Percentiles rank a stretch among this genome's conserved stretches.
phyloP scores from a whole-genome alignment of 2,329 filamentous ascomycete species.

The Aspergillus terreus region DNA sequence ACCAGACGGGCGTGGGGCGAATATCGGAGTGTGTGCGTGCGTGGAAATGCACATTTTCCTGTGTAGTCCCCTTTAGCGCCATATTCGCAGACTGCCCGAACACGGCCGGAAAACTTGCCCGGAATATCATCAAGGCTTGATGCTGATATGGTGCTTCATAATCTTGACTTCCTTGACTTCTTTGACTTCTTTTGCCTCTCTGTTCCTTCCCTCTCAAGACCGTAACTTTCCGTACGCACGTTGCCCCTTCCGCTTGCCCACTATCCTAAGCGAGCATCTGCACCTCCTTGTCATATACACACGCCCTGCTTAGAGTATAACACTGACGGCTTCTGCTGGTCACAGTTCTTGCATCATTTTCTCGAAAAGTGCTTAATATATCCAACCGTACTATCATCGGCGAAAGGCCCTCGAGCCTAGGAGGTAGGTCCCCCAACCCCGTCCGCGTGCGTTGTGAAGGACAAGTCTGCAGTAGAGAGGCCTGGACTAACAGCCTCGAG shows the following conservation, averaged over 20 bases:
- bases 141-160: background rate
- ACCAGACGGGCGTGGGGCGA: background rate
- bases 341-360: no score
- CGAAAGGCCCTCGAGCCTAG: background rate
- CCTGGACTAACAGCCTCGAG: constrained; percentile 1
- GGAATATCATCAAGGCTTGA: background rate
- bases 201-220: background rate
- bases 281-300: background rate
- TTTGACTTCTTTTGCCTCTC: background rate
- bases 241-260: constrained; percentile 2
- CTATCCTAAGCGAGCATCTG: background rate
- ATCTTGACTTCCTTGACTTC: background rate
- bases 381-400: background rate
- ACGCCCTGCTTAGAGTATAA: no score
- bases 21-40: constrained; percentile 1
- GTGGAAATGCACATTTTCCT: constrained; percentile 7
- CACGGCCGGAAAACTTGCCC: background rate
- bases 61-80: constrained; percentile 5
- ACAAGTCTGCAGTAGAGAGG: background rate
- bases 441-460: background rate
- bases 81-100: constrained; percentile 2
- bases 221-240: background rate
- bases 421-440: constrained; percentile 5
- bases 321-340: no score
- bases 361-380: no score